Evolutionary conservation across 495 filamentous ascomycete species (phyloP), one percentile per base, ranked within the genome.

Genomic region (Podospora anserina): DNA sequence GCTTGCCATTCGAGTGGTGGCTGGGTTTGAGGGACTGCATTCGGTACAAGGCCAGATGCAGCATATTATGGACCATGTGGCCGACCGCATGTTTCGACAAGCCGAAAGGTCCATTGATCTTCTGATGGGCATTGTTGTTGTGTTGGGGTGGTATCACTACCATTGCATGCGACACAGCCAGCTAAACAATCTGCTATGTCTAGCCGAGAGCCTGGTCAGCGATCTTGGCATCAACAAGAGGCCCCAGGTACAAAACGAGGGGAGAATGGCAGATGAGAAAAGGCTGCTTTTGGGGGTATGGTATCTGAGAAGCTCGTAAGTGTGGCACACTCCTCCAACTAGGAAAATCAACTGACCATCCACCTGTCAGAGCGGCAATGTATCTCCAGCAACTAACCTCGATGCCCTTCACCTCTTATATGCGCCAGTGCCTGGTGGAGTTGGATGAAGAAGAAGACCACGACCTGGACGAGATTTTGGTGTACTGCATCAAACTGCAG

Each of bases 91-190:
- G 75, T 70, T 85, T 16, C 66, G 85, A 63, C 77, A 79, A 44
- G 78, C 78, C 5, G 80, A 85, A 57, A 73, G 81, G 19, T 83
- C 80, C 28, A 70, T 86, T 54, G 83, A 87, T 54, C 70, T 84
- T 19, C 77, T 86, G 13, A 79, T 83, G 73, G 82, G 83, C 18
- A 76, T 84, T 23, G 69, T 84, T 13, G 70, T 85, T 2, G 78
- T 81, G 58, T 69, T 86, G 19, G 83, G 82, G 11, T 85, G 78
- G 75, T 81, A 79, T 58, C 79, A 78, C 59, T 80, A 77, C 69
- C 82, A 74, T 66, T 81, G 74, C 68, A 71, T 75, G 75, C 75
- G 75, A 72, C 82, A 75, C 72, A 75, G 74, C 44, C 79, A 82
- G 66, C 71, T 81, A 30, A 82, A 79, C 70, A 82, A 82, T 49